Evolutionary conservation across 257 asterid species (phyloP).

Genomic region (Solanum chilense): DNA sequence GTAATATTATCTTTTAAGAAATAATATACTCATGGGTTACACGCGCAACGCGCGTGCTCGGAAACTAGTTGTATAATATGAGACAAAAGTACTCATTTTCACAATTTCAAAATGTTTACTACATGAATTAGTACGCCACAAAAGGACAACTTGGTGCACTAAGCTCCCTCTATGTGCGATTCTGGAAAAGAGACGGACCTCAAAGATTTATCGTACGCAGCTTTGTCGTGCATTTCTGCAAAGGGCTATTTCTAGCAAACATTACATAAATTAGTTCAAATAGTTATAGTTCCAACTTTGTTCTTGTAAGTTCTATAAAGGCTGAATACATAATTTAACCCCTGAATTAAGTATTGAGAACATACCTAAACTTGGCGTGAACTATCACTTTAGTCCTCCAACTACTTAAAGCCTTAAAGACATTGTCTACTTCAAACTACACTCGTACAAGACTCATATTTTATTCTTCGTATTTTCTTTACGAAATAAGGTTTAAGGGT

Average conservation of each 20-base stretch:
- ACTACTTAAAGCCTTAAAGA: no score
- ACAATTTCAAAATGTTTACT: background rate
- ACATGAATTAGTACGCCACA: background rate
- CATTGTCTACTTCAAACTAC: background rate
- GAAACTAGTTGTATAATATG: no score
- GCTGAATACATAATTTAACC: background rate
- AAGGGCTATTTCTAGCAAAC: background rate
- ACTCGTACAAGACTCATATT: background rate
- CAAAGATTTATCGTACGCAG: background rate
- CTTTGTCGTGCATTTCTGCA: background rate
- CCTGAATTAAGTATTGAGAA: background rate
- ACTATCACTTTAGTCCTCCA: no score
- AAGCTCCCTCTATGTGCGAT: background rate
- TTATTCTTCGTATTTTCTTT: background rate
- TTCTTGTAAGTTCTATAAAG: no score
- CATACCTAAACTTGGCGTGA: no score
- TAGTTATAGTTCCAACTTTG: background rate
- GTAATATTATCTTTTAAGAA: no score
- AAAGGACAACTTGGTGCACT: background rate
- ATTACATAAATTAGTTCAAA: background rate
- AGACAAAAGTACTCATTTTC: background rate
- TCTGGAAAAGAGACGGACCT: background rate
- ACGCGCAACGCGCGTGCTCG: no score
- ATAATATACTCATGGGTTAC: no score
- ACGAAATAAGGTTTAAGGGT: background rate